Base-by-base conservation (phyloP, 169 alveolate species). In the Cryptosporidium andersoni region DNA sequence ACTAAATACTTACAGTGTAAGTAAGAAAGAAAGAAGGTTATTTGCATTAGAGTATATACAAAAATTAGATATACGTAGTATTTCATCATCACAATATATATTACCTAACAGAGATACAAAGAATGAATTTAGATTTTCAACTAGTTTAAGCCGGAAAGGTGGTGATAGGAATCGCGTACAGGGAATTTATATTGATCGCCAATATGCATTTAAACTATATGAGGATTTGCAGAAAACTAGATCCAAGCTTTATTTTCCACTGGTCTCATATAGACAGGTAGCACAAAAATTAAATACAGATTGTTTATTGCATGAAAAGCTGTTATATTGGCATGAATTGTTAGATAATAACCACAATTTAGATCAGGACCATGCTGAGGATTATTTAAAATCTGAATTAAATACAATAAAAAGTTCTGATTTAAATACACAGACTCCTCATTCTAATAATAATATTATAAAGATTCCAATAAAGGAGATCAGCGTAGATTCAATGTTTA, bases 151-250 rank as follows among this genome's bases (percentile, higher is more conserved):
- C 34, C 55, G 85, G 49, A 74, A 58, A n/a, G 85, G 85, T 14
- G 85, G 85, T 5, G 85, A 55, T 42, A 55, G 85, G 60, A 74
- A n/a, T 39, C 58, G 85, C 45, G 67, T 58, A 8, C 85, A 74
- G 25, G 85, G 85, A n/a, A 60, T 74, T 55, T 74, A 47, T 74
- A 74, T 74, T 55, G 85, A 74, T 62, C 55, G 85, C 55, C 55
- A 74, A 42, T 74, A 74, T 74, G 85, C 85, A 58, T 74, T 74
- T 74, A 60, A 74, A 40, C 85, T 58, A 58, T 74, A 74, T 42
- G 36, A 4, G 37, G 60, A 55, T 45, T 58, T 74, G 40, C 85
- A 74, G 49, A 51, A 74, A 74, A n/a, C 49, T 42, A 74, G 85
- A 48, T 43, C 34, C 7, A 39, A 58, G 8, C 34, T 58, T 11